Percentiles rank a stretch among this genome's conserved stretches.
phyloP scores from a whole-genome alignment of 2,329 filamentous ascomycete species.

The Nakataea oryzae region DNA sequence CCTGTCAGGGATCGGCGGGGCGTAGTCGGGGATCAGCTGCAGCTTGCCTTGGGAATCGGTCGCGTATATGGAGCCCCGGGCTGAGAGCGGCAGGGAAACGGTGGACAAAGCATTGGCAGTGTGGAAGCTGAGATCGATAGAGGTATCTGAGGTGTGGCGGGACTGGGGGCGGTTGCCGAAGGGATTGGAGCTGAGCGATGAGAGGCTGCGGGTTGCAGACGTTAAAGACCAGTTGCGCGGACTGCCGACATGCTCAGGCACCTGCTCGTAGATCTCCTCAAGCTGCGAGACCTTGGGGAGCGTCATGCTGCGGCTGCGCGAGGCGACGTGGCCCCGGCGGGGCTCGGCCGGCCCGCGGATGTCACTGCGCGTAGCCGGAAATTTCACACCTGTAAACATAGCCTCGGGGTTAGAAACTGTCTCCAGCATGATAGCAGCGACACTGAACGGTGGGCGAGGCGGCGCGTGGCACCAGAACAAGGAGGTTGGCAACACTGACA shows the following conservation, averaged over 20 bases:
- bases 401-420: neutral
- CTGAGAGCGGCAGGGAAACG: neutral
- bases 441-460: neutral
- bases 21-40: neutral
- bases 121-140: slow-evolving; percentile 8
- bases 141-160: slow-evolving; percentile 11
- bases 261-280: slow-evolving; percentile 4
- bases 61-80: slow-evolving; percentile 7
- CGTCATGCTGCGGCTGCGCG: slow-evolving; percentile 1
- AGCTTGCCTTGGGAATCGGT: slow-evolving; percentile 4
- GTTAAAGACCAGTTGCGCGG: slow-evolving; percentile 9
- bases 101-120: neutral
- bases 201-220: slow-evolving; percentile 5
- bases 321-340: neutral
- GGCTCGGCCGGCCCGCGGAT: slow-evolving; percentile 1
- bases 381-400: slow-evolving; percentile 6
- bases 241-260: slow-evolving; percentile 4
- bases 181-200: slow-evolving; percentile 5
- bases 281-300: neutral
- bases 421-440: neutral
- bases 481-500: slow-evolving; percentile 13
- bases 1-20: neutral
- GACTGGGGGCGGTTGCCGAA: slow-evolving; percentile 6
- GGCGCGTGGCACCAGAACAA: slow-evolving; percentile 1
- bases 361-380: slow-evolving; percentile 5